Evolutionary conservation across 78 protist genomes (phyloP).

Genomic region (Dictyostelium capitatum): DNA sequence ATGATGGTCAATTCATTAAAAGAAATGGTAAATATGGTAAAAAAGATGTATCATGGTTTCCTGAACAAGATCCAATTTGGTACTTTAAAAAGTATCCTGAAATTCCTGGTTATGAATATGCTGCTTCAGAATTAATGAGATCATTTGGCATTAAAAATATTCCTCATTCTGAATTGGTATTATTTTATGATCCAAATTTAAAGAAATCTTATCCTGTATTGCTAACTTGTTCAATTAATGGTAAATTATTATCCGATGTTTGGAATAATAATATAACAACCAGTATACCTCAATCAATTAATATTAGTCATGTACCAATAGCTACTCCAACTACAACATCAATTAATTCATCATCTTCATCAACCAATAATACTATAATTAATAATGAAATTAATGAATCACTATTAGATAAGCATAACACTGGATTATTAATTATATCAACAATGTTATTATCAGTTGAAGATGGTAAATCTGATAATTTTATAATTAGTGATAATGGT

Average conservation of each 20-base stretch:
- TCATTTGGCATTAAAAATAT: neutral
- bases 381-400: neutral
- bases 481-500: neutral
- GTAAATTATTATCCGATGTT: conserved; percentile 5
- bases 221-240: neutral
- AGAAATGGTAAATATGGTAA: conserved; percentile 11
- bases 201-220: conserved; percentile 12
- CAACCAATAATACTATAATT: neutral
- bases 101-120: conserved; percentile 14
- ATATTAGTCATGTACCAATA: neutral
- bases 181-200: conserved; percentile 1
- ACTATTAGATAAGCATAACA: neutral
- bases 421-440: neutral
- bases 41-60: conserved; percentile 21
- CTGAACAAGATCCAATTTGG: conserved; percentile 10
- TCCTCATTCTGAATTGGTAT: conserved; percentile 4
- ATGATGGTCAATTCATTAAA: conserved; percentile 15
- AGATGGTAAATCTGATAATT: conserved; percentile 3
- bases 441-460: conserved; percentile 12
- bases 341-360: neutral
- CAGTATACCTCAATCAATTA: too few relatives aligned
- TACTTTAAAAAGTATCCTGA: conserved; percentile 25
- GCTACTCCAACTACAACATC: neutral
- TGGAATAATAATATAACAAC: neutral
- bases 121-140: neutral